phyloP scores from a whole-genome alignment of 768 basidiomycete genomes.

The Chiua virens region DNA sequence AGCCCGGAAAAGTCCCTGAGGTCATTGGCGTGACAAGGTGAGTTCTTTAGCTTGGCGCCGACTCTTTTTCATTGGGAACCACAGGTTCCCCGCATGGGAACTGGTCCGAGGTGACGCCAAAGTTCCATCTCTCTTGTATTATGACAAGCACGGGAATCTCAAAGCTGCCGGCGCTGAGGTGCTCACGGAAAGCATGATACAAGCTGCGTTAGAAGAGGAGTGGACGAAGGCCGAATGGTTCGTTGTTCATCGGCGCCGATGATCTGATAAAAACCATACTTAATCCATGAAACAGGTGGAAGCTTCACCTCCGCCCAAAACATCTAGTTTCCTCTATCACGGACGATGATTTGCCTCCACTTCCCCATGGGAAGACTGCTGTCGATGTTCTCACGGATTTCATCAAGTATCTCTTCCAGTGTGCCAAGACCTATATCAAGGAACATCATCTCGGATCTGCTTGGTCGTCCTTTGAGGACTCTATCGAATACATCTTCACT shows the following conservation, averaged over 20 bases:
- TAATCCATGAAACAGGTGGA: slow-evolving; percentile 20
- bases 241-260: not conserved
- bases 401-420: too few species aligned
- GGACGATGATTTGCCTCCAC: slow-evolving; percentile 31
- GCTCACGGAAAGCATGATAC: slow-evolving; percentile 29
- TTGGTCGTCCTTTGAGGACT: too few species aligned
- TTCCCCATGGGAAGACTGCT: slow-evolving; percentile 16
- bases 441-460: too few species aligned
- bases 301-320: slow-evolving; percentile 21
- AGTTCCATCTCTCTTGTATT: too few species aligned
- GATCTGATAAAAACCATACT: not conserved
- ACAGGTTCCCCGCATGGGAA: slow-evolving; percentile 41
- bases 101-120: slow-evolving; percentile 40
- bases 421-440: too few species aligned
- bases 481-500: slow-evolving; percentile 21
- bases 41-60: not conserved
- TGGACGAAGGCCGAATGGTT: slow-evolving; percentile 21
- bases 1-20: slow-evolving; percentile 10
- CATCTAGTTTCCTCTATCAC: slow-evolving; percentile 17
- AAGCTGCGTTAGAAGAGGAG: slow-evolving; percentile 33
- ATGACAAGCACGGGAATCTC: too few species aligned
- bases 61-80: not conserved
- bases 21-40: slow-evolving; percentile 10
- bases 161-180: too few species aligned
- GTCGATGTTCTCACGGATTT: slow-evolving; percentile 10